phyloP scores from a whole-genome alignment of 192 early-diverging fungal species.

The Pilobolus umbonatus region DNA sequence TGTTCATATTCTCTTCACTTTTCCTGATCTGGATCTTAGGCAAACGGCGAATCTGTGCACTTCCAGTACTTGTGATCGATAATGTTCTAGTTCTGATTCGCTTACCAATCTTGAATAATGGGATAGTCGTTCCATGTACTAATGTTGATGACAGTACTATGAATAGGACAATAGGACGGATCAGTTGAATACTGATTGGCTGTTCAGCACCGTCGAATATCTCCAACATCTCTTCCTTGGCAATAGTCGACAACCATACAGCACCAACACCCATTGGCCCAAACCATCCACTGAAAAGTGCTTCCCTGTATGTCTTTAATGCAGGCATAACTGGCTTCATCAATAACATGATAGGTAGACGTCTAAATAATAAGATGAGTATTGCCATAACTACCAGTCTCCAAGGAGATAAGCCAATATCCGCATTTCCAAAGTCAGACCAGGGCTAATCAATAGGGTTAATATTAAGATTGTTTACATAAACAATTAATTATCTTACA shows the following conservation, averaged over 20 bases:
- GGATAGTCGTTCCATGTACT: constrained; percentile 83
- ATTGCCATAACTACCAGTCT: constrained; percentile 56
- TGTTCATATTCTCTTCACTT: constrained; percentile 6
- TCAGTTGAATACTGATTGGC: constrained; percentile 19
- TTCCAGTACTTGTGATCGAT: constrained; percentile 28
- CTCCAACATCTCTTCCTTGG: constrained; percentile 34
- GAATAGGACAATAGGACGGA: constrained; percentile 60
- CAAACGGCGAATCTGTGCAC: constrained; percentile 25
- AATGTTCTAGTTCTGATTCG: constrained; percentile 34
- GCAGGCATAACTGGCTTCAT: constrained; percentile 67
- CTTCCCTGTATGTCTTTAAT: constrained; percentile 66
- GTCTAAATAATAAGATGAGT: constrained; percentile 61
- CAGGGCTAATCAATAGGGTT: constrained; percentile 43
- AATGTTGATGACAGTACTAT: constrained; percentile 74
- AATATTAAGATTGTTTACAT: not conserved
- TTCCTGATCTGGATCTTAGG: constrained; percentile 24
- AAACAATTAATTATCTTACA: constrained; percentile 14
- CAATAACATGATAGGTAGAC: constrained; percentile 64
- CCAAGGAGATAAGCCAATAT: constrained; percentile 60
- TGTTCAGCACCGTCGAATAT: constrained; percentile 12
- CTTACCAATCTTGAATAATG: constrained; percentile 64
- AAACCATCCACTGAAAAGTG: constrained; percentile 86
- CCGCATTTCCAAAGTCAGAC: constrained; percentile 51
- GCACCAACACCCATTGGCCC: constrained; percentile 69
- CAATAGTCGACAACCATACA: constrained; percentile 44